A percentile compares a stretch with the other conserved stretches of the same genome.
Evolutionary conservation across 208 protist species (phyloP).

Genomic region (Acanthamoeba triangularis): DNA sequence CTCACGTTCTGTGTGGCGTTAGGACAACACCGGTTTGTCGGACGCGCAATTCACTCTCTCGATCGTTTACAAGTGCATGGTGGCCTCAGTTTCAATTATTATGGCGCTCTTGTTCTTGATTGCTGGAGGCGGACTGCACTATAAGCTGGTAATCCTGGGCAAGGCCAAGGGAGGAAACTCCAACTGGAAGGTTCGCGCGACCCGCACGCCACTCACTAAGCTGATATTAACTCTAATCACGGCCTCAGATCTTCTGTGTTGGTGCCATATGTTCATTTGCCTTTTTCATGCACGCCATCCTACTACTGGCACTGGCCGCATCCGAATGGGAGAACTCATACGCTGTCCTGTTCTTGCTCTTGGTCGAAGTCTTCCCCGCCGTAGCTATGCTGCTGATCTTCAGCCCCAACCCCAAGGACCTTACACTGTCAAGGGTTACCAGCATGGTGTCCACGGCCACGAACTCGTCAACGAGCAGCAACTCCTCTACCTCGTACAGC

Average conservation of each 20-base stretch:
- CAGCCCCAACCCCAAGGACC: background rate
- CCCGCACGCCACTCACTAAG: no score
- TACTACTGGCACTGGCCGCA: background rate
- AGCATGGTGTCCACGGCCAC: no score
- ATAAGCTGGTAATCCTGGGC: background rate
- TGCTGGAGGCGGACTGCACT: background rate
- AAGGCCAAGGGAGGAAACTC: background rate
- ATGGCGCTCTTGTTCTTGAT: background rate
- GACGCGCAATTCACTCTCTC: background rate
- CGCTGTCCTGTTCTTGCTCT: background rate
- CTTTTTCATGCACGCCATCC: background rate
- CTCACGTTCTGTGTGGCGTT: background rate
- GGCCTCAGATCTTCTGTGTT: background rate
- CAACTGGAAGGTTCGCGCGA: background rate
- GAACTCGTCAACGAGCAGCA: no score
- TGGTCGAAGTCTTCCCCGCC: background rate
- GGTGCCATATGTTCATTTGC: background rate
- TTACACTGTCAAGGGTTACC: no score
- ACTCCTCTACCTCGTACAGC: no score
- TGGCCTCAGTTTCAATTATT: background rate
- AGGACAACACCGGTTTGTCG: background rate
- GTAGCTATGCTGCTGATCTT: background rate
- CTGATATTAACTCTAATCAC: background rate
- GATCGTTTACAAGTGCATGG: background rate
- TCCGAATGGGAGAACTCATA: background rate